These are phyloP conservation scores for Paraphaeosphaeria minitans DNA, from an alignment of 2,329 filamentous ascomycete genomes.

Conservation along the genomic window DNA sequence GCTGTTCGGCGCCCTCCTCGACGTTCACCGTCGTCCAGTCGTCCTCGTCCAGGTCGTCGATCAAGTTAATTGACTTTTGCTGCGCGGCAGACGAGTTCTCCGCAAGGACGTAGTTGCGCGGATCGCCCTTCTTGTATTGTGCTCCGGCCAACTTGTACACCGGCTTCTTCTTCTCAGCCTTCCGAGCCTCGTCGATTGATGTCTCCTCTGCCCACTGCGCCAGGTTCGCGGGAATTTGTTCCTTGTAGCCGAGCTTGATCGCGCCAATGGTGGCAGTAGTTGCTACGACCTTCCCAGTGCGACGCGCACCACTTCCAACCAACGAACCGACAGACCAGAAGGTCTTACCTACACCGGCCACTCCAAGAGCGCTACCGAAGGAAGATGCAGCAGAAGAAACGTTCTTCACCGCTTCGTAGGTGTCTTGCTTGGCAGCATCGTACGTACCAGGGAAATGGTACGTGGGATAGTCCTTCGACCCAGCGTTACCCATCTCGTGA, in stretches of 20 bases:
- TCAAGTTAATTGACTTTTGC: not conserved
- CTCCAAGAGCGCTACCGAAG: conserved; percentile 16
- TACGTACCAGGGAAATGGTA: conserved; percentile 26
- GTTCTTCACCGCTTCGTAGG: conserved; percentile 14
- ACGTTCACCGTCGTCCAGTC: not conserved
- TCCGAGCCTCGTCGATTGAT: not conserved
- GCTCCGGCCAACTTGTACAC: not conserved
- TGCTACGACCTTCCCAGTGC: conserved; percentile 4
- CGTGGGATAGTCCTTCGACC: conserved; percentile 3
- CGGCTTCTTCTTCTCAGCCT: conserved; percentile 11
- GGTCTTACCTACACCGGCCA: conserved; percentile 20
- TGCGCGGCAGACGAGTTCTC: not conserved
- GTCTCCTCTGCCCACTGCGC: conserved; percentile 15
- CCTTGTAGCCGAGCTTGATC: not conserved
- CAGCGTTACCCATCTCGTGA: not conserved
- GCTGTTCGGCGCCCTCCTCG: not conserved
- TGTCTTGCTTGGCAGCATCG: conserved; percentile 17
- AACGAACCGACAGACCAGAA: conserved; percentile 19
- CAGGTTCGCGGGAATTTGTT: conserved; percentile 8
- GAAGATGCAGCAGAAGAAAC: conserved; percentile 16
- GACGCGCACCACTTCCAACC: conserved; percentile 13
- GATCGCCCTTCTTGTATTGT: not conserved
- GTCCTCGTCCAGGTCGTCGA: not conserved
- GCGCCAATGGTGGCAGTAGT: conserved; percentile 7
- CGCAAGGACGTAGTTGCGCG: not conserved